Evolutionary conservation across 768 basidiomycete genomes (phyloP).

Genomic region (Mycena indigotica): DNA sequence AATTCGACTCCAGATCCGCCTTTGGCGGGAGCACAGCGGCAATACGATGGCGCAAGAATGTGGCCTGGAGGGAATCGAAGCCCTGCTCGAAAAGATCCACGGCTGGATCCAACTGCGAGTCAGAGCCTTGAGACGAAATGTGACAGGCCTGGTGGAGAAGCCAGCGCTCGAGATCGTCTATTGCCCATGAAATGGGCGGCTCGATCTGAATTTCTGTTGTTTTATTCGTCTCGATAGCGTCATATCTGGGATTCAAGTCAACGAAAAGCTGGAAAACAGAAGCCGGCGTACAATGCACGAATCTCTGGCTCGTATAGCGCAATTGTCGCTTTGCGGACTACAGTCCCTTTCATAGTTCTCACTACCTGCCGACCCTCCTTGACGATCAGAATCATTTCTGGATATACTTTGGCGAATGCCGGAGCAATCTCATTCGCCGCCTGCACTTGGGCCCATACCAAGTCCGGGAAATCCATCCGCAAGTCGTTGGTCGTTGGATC

Average conservation of each 20-base stretch:
- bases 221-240: conserved; percentile 23
- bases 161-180: conserved; percentile 23
- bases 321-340: conserved; percentile 45
- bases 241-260: conserved; percentile 24
- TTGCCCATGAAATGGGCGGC: conserved; percentile 24
- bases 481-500: conserved; percentile 3
- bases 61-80: conserved; percentile 42
- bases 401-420: conserved; percentile 47
- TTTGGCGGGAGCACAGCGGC: conserved; percentile 29
- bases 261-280: not conserved
- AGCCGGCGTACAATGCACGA: not conserved
- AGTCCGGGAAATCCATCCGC: conserved; percentile 30
- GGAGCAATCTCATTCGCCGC: conserved; percentile 46
- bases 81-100: conserved; percentile 37
- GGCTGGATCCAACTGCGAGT: conserved; percentile 11
- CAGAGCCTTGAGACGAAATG: not conserved
- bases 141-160: conserved; percentile 26
- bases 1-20: conserved; percentile 8
- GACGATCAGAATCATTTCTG: conserved; percentile 52
- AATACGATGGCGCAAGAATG: conserved; percentile 42
- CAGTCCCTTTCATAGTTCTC: conserved; percentile 49
- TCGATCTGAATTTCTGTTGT: conserved; percentile 13
- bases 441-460: conserved; percentile 38
- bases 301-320: conserved; percentile 30
- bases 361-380: conserved; percentile 40